Conservation (phyloP, 306 rosid species). For the Luffa acutangula region DNA sequence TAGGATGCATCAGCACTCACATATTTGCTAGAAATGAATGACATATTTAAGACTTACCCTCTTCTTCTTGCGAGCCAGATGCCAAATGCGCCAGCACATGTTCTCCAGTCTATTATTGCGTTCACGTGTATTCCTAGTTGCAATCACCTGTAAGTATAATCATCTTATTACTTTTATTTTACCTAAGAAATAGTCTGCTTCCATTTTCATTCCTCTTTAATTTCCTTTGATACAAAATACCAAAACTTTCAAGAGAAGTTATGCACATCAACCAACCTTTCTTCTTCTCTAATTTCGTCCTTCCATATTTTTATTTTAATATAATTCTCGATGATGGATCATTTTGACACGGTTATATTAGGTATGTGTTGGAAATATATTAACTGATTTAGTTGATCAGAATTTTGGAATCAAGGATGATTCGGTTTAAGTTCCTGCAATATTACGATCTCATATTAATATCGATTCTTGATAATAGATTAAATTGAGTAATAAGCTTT, state of each 20-base stretch:
- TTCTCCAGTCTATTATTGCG: constrained; percentile 63
- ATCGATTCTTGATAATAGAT: not conserved
- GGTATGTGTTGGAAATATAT: not conserved
- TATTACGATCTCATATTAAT: not conserved
- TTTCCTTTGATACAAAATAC: not conserved
- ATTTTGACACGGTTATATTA: not conserved
- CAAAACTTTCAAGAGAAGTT: not conserved
- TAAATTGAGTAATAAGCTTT: not conserved
- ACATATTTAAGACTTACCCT: constrained; percentile 23
- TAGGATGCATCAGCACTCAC: not conserved
- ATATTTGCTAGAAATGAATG: not conserved
- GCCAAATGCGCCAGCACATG: constrained; percentile 90
- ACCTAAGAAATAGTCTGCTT: not conserved
- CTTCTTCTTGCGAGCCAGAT: constrained; percentile 69
- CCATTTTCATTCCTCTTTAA: not conserved
- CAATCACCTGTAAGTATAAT: constrained; percentile 34
- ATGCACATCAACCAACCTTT: not conserved
- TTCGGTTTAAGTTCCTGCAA: not conserved
- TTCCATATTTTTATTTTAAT: not conserved
- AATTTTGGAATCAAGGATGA: not conserved
- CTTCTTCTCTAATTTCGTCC: not conserved
- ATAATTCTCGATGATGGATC: not conserved
- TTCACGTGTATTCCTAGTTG: constrained; percentile 51
- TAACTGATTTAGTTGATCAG: not conserved
- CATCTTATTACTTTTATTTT: not conserved